Evolutionary conservation across 352 stramenopile species (phyloP), one percentile per base, ranked within the genome.

Genomic region (Pythium chondricola): DNA sequence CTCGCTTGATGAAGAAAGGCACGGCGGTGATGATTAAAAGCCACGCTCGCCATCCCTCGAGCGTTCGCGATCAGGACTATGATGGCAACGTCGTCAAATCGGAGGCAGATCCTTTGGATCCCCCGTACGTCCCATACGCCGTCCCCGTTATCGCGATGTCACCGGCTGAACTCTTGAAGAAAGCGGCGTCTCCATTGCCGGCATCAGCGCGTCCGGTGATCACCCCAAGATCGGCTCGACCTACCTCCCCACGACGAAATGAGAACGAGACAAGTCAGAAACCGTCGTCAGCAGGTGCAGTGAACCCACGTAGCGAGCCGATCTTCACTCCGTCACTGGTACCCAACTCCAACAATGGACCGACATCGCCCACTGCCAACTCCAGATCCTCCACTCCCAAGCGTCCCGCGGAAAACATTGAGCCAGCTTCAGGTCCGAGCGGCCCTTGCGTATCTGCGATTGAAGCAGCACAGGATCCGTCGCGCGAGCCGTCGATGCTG

Each of bases 81-180:
- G 4, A 13, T 22, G 22, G 5, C 36, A n/a, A n/a, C 11, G 16
- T 24, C 4, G 6, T 22, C 11, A 29, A 6, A 36, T 48, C 4
- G 48, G 49, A 17, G 27, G 33, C 46, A 63, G n/a, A n/a, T n/a
- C n/a, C n/a, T n/a, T n/a, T n/a, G n/a, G n/a, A n/a, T n/a, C n/a
- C 29, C 1, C 32, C 36, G 6, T 63, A 48, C 24, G 26, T 39
- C 1, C 48, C 42, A 13, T 37, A 42, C 0, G 26, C 20, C 14
- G 6, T 51, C 13, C 57, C 67, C 14, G 69, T 78, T 6, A 58
- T 83, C 21, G 65, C 69, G 1, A 37, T 87, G 3, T 72, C 67
- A 25, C 65, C 75, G 5, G 64, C 72, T 16, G 63, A 84, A 45
- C 38, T 84, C 4, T 43, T 81, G n/a, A 70, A 68, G 46, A 85